Percentiles rank a stretch among this genome's conserved stretches.
Evolutionary conservation across 2,329 filamentous ascomycete species (phyloP).

Genomic region (Chaetomiaceae sp.): DNA sequence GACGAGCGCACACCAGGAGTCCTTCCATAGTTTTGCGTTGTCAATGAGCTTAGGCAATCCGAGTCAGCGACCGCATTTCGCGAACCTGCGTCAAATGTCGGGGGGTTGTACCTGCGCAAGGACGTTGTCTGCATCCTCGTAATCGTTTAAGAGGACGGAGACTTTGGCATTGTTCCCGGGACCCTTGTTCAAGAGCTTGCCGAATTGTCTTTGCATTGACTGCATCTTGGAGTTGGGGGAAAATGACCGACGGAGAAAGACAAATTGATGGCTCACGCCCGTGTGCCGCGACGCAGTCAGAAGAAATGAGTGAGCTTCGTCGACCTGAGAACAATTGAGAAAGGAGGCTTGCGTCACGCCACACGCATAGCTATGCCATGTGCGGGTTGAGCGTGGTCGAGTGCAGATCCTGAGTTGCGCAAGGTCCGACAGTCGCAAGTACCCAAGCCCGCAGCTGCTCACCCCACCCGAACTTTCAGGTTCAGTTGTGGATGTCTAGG

Average conservation of each 20-base stretch:
- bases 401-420: too few relatives aligned
- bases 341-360: neutral
- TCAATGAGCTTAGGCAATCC: constrained; percentile 58
- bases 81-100: neutral
- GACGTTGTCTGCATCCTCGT: constrained; percentile 71
- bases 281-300: neutral
- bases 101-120: constrained; percentile 58
- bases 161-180: constrained; percentile 73
- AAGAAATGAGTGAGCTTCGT: neutral
- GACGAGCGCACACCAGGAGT: constrained; percentile 70
- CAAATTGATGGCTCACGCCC: neutral
- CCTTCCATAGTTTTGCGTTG: constrained; percentile 68
- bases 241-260: neutral
- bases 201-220: constrained; percentile 67
- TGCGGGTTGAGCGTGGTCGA: neutral
- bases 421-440: too few relatives aligned
- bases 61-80: constrained; percentile 5
- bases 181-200: constrained; percentile 60
- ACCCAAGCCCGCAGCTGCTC: too few relatives aligned
- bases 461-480: too few relatives aligned
- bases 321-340: too few relatives aligned
- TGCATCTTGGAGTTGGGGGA: constrained; percentile 46
- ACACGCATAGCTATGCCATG: neutral
- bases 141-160: constrained; percentile 67
- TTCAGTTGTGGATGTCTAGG: too few relatives aligned